Base-by-base conservation (phyloP, 176 grass and related monocot species). In the Oryza punctata region DNA sequence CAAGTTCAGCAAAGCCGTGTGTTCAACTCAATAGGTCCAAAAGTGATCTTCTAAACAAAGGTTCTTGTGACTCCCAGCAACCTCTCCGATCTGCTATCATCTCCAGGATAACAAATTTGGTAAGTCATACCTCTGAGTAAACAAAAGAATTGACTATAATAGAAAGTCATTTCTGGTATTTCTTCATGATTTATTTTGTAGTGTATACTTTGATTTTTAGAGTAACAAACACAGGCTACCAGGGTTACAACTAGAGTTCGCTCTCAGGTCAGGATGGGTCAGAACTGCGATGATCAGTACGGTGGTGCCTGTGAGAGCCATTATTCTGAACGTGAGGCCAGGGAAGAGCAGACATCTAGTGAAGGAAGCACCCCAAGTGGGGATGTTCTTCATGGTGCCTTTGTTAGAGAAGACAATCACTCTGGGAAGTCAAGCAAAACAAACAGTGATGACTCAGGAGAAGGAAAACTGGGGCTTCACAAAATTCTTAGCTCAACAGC, bases 171-270 rank as follows among this genome's bases (percentile, higher is more conserved):
- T 82, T 72, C 44, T 45, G 3, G 6, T 33, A 49, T 80, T 85
- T 91, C 46, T 90, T 59, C 27, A 37, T 82, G 41, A 82, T 86
- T 82, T 82, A 37, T 86, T 57, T 73, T 5, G 45, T 63, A 86
- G 19, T 82, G 26, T 90, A 82, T 65, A 67, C 4, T 82, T 66
- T 90, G 60, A 82, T 78, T 90, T 73, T 86, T 78, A 45, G 78
- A 86, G 85, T 91, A 47, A 91, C 70, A 73, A 47, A 87, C 65
- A 84, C 88, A 98, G 96, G 93, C 93, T 81, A 91, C 61, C 32
- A 95, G 90, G 82, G 87, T 98, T 85, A 93, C 96, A 90, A 90
- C 76, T 80, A 90, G 83, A 86, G 93, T 98, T 61, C 32, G 79
- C 74, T 93, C 87, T 75, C 89, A 79, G 29, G 85, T 93, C 63